These are phyloP conservation scores for Neofusicoccum laricinum DNA, from an alignment of 2,329 filamentous ascomycete species.

Conservation along the genomic window DNA sequence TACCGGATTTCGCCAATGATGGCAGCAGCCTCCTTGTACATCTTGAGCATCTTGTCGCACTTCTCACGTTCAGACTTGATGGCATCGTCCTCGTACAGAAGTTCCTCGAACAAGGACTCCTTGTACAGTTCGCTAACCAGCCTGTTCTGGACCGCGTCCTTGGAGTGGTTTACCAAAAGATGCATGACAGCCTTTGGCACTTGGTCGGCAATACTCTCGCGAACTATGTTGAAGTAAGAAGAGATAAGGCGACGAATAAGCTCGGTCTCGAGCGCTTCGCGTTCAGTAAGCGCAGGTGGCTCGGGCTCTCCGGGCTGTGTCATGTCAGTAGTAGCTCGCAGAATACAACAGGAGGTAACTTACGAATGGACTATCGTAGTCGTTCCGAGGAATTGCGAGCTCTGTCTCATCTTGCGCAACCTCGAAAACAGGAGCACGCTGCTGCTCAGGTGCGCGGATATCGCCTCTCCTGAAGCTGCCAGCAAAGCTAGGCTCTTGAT, in stretches of 20 bases:
- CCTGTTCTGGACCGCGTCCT: conserved; percentile 95
- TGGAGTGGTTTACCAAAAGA: conserved; percentile 94
- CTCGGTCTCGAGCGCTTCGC: conserved; percentile 95
- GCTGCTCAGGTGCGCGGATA: conserved; percentile 46
- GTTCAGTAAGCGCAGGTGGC: conserved; percentile 87
- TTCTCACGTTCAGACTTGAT: conserved; percentile 98
- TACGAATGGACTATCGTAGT: conserved; percentile 58
- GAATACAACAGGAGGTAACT: conserved; percentile 54
- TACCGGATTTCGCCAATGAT: conserved; percentile 96
- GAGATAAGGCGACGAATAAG: conserved; percentile 94
- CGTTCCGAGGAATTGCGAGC: conserved; percentile 33
- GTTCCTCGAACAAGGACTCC: conserved; percentile 83
- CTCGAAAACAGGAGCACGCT: conserved; percentile 40
- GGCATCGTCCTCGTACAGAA: conserved; percentile 94
- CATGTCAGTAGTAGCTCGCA: not conserved
- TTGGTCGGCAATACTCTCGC: conserved; percentile 97
- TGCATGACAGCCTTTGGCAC: conserved; percentile 99
- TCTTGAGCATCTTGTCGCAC: conserved; percentile 92
- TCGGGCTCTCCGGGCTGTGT: conserved; percentile 46
- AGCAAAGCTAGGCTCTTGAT: conserved; percentile 75
- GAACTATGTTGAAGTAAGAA: conserved; percentile 98
- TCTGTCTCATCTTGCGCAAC: conserved; percentile 41
- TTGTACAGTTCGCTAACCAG: conserved; percentile 95
- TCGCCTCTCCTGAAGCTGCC: conserved; percentile 76
- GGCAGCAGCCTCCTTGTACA: conserved; percentile 95